Evolutionary conservation across 495 filamentous ascomycete genomes (phyloP).

Genomic region (Penicillium subrubescens): DNA sequence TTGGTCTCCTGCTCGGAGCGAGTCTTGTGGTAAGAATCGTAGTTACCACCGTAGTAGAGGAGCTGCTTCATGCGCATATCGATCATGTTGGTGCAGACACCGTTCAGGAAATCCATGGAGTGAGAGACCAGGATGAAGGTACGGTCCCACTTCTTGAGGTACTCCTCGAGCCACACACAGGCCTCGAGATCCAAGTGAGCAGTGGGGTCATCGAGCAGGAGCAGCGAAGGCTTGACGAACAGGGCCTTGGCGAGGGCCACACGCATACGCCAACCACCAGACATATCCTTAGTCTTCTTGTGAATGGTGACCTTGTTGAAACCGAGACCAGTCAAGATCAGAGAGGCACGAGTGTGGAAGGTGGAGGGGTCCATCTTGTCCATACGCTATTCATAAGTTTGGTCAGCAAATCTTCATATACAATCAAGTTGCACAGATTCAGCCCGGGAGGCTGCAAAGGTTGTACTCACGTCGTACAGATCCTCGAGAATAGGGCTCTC

Average conservation of each 20-base stretch:
- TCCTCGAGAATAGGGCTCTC: slow-evolving; percentile 91
- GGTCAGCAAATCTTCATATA: neutral
- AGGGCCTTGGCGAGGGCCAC: slow-evolving; percentile 96
- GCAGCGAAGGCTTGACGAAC: slow-evolving; percentile 94
- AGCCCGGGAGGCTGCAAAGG: neutral
- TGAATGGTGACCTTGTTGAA: slow-evolving; percentile 97
- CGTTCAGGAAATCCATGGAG: slow-evolving; percentile 98
- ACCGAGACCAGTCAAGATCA: slow-evolving; percentile 97
- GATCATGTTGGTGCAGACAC: slow-evolving; percentile 98
- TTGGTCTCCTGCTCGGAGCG: slow-evolving; percentile 92
- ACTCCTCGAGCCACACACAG: slow-evolving; percentile 99
- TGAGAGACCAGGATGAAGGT: slow-evolving; percentile 98
- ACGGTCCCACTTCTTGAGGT: slow-evolving; percentile 98
- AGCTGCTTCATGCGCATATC: slow-evolving; percentile 92
- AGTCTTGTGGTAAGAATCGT: slow-evolving; percentile 98
- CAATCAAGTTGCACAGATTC: neutral
- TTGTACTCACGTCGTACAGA: slow-evolving; percentile 84
- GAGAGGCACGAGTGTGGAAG: slow-evolving; percentile 93
- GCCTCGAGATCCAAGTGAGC: slow-evolving; percentile 99
- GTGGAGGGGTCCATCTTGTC: slow-evolving; percentile 99
- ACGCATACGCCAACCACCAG: slow-evolving; percentile 99
- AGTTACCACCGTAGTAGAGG: slow-evolving; percentile 99
- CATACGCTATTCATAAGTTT: slow-evolving; percentile 71
- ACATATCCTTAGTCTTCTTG: slow-evolving; percentile 99
- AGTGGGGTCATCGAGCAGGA: slow-evolving; percentile 97